Conservation (phyloP, 2,329 filamentous ascomycete genomes). For the Metarhizium anisopliae region DNA sequence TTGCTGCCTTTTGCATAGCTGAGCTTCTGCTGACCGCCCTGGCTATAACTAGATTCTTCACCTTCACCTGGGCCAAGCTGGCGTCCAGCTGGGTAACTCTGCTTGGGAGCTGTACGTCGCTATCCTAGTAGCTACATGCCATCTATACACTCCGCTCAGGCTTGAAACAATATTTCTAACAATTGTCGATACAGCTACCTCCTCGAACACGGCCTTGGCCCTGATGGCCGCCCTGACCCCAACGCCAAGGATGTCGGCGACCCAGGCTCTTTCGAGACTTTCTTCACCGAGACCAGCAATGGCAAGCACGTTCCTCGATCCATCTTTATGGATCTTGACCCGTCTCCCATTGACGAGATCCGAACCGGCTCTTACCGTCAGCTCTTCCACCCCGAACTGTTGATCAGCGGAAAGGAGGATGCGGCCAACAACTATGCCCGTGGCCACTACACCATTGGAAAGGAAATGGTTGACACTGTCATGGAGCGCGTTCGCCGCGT, state of each 20-base stretch:
- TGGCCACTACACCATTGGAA: slow-evolving; percentile 68
- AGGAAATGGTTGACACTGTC: slow-evolving; percentile 65
- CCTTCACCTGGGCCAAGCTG: slow-evolving; percentile 59
- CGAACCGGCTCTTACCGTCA: slow-evolving; percentile 58
- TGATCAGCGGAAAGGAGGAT: slow-evolving; percentile 69
- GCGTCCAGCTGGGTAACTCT: slow-evolving; percentile 65
- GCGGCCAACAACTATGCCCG: slow-evolving; percentile 71
- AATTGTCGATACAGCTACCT: slow-evolving; percentile 46
- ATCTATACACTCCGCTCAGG: slow-evolving; percentile 2
- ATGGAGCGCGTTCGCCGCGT: slow-evolving; percentile 63
- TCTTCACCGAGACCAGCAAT: slow-evolving; percentile 63
- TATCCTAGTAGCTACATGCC: neutral
- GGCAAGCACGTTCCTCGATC: slow-evolving; percentile 66
- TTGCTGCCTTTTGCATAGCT: neutral
- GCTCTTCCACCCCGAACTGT: slow-evolving; percentile 63
- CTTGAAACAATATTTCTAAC: slow-evolving; percentile 13
- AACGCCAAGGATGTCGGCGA: slow-evolving; percentile 51
- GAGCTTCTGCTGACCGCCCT: slow-evolving; percentile 8
- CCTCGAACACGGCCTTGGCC: slow-evolving; percentile 61
- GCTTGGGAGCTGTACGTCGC: slow-evolving; percentile 64
- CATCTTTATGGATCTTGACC: slow-evolving; percentile 65
- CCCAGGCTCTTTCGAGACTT: slow-evolving; percentile 59
- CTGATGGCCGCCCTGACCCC: slow-evolving; percentile 55
- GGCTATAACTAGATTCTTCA: slow-evolving; percentile 44
- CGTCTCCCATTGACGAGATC: slow-evolving; percentile 66